Evolutionary conservation across 2,329 filamentous ascomycete genomes (phyloP), one percentile per base, ranked within the genome.

Genomic region (Fusarium subglutinans): DNA sequence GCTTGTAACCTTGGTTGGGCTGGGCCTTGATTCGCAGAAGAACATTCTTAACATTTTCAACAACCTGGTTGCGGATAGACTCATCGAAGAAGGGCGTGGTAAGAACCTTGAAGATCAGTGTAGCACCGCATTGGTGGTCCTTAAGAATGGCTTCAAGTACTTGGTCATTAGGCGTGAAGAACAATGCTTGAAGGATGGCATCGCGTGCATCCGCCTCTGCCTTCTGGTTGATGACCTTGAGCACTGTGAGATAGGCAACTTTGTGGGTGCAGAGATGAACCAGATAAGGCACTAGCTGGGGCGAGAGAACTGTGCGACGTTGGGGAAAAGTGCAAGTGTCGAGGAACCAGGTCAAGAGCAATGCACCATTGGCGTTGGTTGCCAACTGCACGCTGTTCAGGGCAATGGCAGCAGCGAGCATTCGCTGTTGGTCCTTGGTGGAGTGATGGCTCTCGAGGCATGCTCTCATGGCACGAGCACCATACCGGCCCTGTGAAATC

Each of bases 211-310:
- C 96, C 0, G 94, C 89, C 84, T 99, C 96, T 40, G 95, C 94
- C 80, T 97, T 95, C 83, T 99, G 96, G 81, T 99, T 99, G 83
- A 99, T 97, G 57, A 98, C 95, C 86, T 99, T 99, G 66, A 99
- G 87, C 3, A 99, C 96, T 0, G 96, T 99, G 70, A 98, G 87
- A 80, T 98, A 98, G 0, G 96, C 96, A 63, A 99, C 96, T 87
- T 98, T 98, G 87, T 99, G 96, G 1, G 96, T 98, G 87, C 96
- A 98, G 12, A 99, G 89, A 80, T 98, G 94, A 30, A 98, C 95
- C 38, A 99, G 87, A 80, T 97, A 95, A 45, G 96, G 95, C 22
- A 98, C 94, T 30, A 99, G 90, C 76, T 95, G 91, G 26, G 96
- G 96, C 50, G 96, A 95, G 63, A 99, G 88, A 35, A 98, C 95